A percentile compares a stretch with the other conserved stretches of the same genome.
These are phyloP conservation scores for Fusarium pseudograminearum DNA, from an alignment of 2,329 filamentous ascomycete genomes.

Conservation along the genomic window DNA sequence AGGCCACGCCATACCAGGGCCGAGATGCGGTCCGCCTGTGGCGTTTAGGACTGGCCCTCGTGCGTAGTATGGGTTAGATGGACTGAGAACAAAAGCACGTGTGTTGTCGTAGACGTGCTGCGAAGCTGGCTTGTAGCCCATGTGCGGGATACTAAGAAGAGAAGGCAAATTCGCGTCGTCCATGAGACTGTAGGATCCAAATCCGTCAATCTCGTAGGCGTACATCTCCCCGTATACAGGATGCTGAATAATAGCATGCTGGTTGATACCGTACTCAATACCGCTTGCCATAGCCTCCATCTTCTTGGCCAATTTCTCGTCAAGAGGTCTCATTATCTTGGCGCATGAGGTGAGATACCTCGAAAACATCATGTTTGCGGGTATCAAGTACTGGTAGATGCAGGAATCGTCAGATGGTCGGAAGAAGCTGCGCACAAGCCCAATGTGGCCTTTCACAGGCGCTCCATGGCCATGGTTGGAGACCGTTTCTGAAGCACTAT, in stretches of 20 bases:
- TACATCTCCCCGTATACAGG: slow-evolving; percentile 74
- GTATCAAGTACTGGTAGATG: slow-evolving; percentile 87
- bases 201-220: slow-evolving; percentile 77
- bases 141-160: slow-evolving; percentile 70
- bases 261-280: slow-evolving; percentile 74
- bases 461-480: slow-evolving; percentile 81
- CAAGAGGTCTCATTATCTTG: slow-evolving; percentile 59
- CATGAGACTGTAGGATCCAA: slow-evolving; percentile 70
- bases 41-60: slow-evolving; percentile 64
- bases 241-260: slow-evolving; percentile 74
- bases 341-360: slow-evolving; percentile 67
- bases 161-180: slow-evolving; percentile 74
- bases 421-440: slow-evolving; percentile 88
- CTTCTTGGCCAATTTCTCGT: slow-evolving; percentile 63
- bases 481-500: slow-evolving; percentile 82
- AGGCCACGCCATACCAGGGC: slow-evolving; percentile 83
- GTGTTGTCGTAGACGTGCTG: slow-evolving; percentile 78
- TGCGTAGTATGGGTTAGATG: slow-evolving; percentile 80
- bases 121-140: slow-evolving; percentile 69
- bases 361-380: slow-evolving; percentile 88
- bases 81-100: slow-evolving; percentile 77
- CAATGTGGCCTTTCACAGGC: slow-evolving; percentile 82
- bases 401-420: slow-evolving; percentile 90
- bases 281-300: slow-evolving; percentile 68
- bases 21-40: slow-evolving; percentile 65